phyloP scores from a whole-genome alignment of 192 early-diverging fungal species.

The Thoreauomyces humboldtii region DNA sequence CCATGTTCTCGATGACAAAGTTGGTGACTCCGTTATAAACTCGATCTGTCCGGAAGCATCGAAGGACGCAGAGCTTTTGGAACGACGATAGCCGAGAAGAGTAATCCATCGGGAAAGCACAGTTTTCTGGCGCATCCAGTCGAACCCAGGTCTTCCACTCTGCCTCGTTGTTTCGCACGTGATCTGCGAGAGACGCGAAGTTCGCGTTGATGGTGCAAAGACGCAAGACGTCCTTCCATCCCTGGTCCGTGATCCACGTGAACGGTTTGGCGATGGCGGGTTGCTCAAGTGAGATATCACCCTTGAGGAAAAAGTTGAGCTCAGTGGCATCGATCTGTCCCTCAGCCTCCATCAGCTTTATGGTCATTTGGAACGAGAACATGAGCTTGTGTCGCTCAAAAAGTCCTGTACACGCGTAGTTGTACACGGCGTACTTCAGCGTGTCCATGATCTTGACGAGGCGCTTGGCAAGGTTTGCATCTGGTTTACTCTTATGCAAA shows the following conservation, averaged over 20 bases:
- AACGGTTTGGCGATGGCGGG: constrained; percentile 50
- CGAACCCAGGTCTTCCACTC: constrained; percentile 49
- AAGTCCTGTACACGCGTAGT: constrained; percentile 60
- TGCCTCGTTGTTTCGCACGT: constrained; percentile 44
- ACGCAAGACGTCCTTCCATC: constrained; percentile 56
- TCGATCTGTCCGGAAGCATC: constrained; percentile 58
- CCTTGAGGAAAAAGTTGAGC: constrained; percentile 63
- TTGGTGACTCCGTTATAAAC: constrained; percentile 62
- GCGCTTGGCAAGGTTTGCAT: constrained; percentile 51
- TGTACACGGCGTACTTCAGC: constrained; percentile 61
- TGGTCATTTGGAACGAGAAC: constrained; percentile 66
- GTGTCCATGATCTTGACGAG: constrained; percentile 57
- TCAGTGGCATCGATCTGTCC: constrained; percentile 49
- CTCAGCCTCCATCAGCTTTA: constrained; percentile 59
- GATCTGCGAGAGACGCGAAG: constrained; percentile 41
- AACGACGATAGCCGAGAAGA: constrained; percentile 49
- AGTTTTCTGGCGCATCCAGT: constrained; percentile 51
- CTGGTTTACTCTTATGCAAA: constrained; percentile 55
- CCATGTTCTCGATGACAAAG: constrained; percentile 62
- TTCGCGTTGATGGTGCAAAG: constrained; percentile 45
- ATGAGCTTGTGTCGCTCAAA: constrained; percentile 65
- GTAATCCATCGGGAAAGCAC: constrained; percentile 51
- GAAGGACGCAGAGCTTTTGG: constrained; percentile 57
- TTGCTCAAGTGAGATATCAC: constrained; percentile 58
- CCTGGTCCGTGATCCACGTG: constrained; percentile 55